Evolutionary conservation across 768 basidiomycete genomes (phyloP).

Genomic region (Psilocybe sp.): DNA sequence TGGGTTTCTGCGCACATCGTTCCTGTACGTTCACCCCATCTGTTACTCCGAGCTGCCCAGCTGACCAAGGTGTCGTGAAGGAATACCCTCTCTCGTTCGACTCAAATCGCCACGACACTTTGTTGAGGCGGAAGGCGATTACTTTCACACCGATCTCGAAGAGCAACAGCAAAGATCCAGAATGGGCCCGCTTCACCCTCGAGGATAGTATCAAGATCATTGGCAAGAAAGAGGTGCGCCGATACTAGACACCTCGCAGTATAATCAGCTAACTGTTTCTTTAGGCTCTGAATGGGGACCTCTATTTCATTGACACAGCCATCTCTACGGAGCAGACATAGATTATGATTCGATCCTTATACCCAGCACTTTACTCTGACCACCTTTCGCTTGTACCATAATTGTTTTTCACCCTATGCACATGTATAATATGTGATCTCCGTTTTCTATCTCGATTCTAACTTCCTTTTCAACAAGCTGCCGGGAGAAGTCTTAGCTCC

Average conservation of each 20-base stretch:
- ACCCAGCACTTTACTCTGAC: too few relatives aligned
- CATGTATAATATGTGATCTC: too few relatives aligned
- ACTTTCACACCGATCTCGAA: slow-evolving; percentile 43
- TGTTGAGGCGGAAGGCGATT: slow-evolving; percentile 57
- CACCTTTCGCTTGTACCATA: too few relatives aligned
- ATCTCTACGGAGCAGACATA: slow-evolving; percentile 23
- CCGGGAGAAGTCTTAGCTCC: too few relatives aligned
- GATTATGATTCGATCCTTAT: too few relatives aligned
- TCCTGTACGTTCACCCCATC: slow-evolving; percentile 47
- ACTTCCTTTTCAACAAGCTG: too few relatives aligned
- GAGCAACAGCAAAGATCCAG: slow-evolving; percentile 32
- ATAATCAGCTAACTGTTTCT: not conserved
- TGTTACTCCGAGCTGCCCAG: not conserved
- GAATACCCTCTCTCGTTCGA: slow-evolving; percentile 47
- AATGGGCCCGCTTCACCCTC: slow-evolving; percentile 60
- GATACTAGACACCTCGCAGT: not conserved
- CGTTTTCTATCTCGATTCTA: too few relatives aligned
- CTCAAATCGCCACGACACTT: slow-evolving; percentile 47
- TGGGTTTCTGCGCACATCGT: slow-evolving; percentile 87
- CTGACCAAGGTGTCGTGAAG: slow-evolving; percentile 24
- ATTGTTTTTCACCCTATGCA: too few relatives aligned
- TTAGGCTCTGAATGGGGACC: slow-evolving; percentile 52
- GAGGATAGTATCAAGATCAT: slow-evolving; percentile 55
- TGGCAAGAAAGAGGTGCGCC: slow-evolving; percentile 57
- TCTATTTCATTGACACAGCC: slow-evolving; percentile 59